Evolutionary conservation across 2,329 filamentous ascomycete species (phyloP), one percentile per base, ranked within the genome.

Genomic region (Fusarium sp.): DNA sequence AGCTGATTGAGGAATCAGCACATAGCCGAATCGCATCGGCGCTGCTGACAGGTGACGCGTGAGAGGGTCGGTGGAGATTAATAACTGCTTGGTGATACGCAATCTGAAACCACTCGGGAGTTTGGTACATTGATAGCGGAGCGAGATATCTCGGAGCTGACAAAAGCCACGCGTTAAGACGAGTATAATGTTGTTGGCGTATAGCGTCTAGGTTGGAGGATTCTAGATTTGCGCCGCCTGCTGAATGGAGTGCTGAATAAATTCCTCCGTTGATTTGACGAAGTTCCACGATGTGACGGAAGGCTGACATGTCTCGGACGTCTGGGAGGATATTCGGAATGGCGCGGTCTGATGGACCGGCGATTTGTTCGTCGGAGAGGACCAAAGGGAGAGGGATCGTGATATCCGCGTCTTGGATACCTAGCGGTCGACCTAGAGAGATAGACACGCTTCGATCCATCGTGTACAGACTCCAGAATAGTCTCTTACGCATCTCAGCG

Each of bases 391-490:
- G 43, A 0, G 71, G 69, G 8, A 72, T 48, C 0, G 71, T 74
- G 25, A 74, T 74, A 13, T 74, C 71, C 3, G 71, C 67, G 5
- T 74, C 71, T 9, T 74, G 71, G 0, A 74, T 74, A 0, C 71
- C 71, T 1, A 74, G 40, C 1, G 71, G 71, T 3, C 71, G 18
- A 1, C 71, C 71, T 1, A 74, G 44, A 1, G 71, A 71, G 1
- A 74, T 74, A 0, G 71, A 74, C 3, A 74, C 71, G 16, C 71
- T 72, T 8, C 71, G 56, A 8, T 74, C 71, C 71, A 74, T 74
- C 0, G 71, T 72, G 24, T 74, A 74, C 0, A 74, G 27, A 11
- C 71, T 74, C 71, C 71, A 74, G 9, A 74, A 74, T 0, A 74
- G 22, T 13, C 71, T 41, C 30, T 70, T 74, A 4, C 66, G 61